These are phyloP conservation scores for Taxillus chinensis DNA, from an alignment of 164 flowering plant species.

Conservation along the genomic window DNA sequence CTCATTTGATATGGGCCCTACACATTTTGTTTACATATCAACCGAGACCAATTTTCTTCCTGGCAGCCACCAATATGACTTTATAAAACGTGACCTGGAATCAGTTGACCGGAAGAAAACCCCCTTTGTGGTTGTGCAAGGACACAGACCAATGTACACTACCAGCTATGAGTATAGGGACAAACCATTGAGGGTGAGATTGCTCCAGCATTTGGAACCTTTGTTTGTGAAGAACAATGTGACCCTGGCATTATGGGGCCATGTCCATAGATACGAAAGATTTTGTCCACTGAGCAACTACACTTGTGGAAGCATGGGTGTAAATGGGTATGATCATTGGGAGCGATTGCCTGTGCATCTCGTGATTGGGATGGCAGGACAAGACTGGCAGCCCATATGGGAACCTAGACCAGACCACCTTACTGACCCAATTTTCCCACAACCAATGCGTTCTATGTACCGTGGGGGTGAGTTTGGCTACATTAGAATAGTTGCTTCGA, in stretches of 20 bases:
- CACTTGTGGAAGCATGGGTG: slow-evolving; percentile 54
- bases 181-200: slow-evolving; percentile 41
- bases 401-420: slow-evolving; percentile 68
- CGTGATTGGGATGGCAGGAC: slow-evolving; percentile 98
- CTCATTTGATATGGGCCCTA: slow-evolving; percentile 65
- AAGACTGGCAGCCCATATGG: slow-evolving; percentile 95
- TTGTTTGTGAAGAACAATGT: slow-evolving; percentile 73
- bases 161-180: slow-evolving; percentile 63
- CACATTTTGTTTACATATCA: slow-evolving; percentile 82
- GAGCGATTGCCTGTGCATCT: slow-evolving; percentile 59
- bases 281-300: slow-evolving; percentile 82
- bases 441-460: slow-evolving; percentile 59
- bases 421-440: slow-evolving; percentile 64
- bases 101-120: slow-evolving; percentile 60
- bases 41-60: slow-evolving; percentile 91
- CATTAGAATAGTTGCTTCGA: slow-evolving; percentile 66
- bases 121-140: slow-evolving; percentile 89
- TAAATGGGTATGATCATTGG: slow-evolving; percentile 10
- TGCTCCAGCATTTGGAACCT: slow-evolving; percentile 74
- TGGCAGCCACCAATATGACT: slow-evolving; percentile 71
- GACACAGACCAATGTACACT: slow-evolving; percentile 99
- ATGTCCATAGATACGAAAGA: slow-evolving; percentile 91
- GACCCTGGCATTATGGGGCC: slow-evolving; percentile 90
- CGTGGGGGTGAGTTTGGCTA: slow-evolving; percentile 94
- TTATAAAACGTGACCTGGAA: slow-evolving; percentile 64